These are phyloP conservation scores for Yarrowia osloensis DNA, from an alignment of 805 yeast genomes.

Conservation along the genomic window DNA sequence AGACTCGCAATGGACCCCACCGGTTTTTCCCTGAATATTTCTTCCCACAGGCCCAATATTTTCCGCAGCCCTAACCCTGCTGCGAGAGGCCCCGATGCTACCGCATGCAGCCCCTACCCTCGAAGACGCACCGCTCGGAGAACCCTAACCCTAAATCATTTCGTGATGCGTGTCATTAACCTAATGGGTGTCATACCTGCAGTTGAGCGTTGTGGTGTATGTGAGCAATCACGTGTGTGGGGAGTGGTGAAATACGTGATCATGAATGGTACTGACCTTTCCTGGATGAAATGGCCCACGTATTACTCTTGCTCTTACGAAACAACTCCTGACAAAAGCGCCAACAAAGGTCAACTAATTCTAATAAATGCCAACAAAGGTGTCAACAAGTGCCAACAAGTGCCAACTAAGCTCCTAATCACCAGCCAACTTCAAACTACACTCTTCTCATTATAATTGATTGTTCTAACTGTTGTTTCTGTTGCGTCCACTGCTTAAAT, in stretches of 20 bases:
- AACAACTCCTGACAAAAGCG: too few species aligned
- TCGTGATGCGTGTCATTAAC: slow-evolving; percentile 23
- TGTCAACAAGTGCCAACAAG: too few species aligned
- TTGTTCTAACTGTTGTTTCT: background rate
- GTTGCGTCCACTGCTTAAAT: slow-evolving; percentile 45
- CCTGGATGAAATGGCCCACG: too few species aligned
- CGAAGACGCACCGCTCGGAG: background rate
- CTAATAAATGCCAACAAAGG: too few species aligned
- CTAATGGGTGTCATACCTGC: background rate
- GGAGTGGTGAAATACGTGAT: too few species aligned
- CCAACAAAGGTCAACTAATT: too few species aligned
- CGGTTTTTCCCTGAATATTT: background rate
- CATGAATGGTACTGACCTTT: too few species aligned
- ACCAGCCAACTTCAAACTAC: background rate
- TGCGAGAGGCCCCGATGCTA: background rate
- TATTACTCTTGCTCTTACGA: too few species aligned
- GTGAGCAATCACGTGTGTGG: background rate
- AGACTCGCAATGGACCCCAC: background rate
- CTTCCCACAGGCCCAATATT: background rate
- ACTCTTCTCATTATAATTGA: background rate
- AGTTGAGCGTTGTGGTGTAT: background rate
- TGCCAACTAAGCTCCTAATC: too few species aligned
- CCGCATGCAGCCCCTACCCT: background rate
- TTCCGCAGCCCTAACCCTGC: background rate
- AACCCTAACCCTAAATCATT: background rate